phyloP scores from a whole-genome alignment of 768 basidiomycete genomes.

The Pisolithus orientalis region DNA sequence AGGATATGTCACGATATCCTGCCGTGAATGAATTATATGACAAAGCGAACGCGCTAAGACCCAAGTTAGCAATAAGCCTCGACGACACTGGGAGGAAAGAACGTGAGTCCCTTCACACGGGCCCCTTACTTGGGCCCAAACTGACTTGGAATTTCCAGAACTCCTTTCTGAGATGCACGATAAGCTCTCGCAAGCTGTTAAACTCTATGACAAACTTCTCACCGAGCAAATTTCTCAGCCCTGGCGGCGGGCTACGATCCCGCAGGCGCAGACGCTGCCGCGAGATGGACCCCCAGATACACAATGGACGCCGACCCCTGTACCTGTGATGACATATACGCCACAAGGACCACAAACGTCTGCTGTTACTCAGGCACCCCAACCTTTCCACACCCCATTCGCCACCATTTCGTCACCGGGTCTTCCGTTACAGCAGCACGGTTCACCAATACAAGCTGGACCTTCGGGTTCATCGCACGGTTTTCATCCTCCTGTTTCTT shows the following conservation, averaged over 20 bases:
- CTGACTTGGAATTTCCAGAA: constrained; percentile 38
- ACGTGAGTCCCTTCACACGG: constrained; percentile 41
- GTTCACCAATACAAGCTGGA: constrained; percentile 8
- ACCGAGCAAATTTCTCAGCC: constrained; percentile 78
- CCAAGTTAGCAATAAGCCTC: constrained; percentile 76
- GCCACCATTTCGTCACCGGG: constrained; percentile 4
- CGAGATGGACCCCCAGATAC: constrained; percentile 15
- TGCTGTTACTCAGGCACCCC: background rate
- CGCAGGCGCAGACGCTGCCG: constrained; percentile 20
- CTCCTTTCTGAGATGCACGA: constrained; percentile 91
- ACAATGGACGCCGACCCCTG: background rate
- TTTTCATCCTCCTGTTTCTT: constrained; percentile 7
- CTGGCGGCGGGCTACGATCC: constrained; percentile 38
- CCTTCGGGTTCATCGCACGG: constrained; percentile 6
- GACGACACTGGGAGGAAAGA: constrained; percentile 86
- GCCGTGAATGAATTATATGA: constrained; percentile 82
- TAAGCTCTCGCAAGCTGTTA: constrained; percentile 87
- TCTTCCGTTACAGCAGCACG: constrained; percentile 5
- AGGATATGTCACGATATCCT: constrained; percentile 75
- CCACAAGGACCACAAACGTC: constrained; percentile 9
- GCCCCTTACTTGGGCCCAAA: background rate
- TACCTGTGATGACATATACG: background rate
- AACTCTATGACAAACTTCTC: constrained; percentile 82
- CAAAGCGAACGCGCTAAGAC: constrained; percentile 69
- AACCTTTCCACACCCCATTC: background rate